phyloP scores from a whole-genome alignment of 2,329 filamentous ascomycete species.

The Ascochyta viciae-villosae region DNA sequence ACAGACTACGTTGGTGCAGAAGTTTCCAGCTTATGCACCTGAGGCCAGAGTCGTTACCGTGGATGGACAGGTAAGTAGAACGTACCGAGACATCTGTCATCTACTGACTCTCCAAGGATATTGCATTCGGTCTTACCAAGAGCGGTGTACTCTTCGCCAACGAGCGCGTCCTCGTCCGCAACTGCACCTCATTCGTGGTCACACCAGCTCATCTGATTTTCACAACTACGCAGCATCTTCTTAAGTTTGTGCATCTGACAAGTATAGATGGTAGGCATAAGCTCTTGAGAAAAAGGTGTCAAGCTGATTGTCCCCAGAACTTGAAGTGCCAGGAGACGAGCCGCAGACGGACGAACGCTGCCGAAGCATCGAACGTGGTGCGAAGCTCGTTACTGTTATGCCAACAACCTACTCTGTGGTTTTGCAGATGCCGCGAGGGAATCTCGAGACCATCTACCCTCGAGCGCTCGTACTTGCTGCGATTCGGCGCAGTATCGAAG shows the following conservation, averaged over 20 bases:
- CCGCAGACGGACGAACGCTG: conserved; percentile 92
- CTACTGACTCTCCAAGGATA: conserved; percentile 43
- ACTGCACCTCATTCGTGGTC: conserved; percentile 88
- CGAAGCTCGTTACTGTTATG: conserved; percentile 84
- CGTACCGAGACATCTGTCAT: conserved; percentile 9
- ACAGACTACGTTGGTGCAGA: conserved; percentile 26
- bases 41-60: conserved; percentile 32
- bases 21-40: conserved; percentile 36
- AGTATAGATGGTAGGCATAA: conserved; percentile 64
- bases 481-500: conserved; percentile 80
- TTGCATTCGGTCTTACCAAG: conserved; percentile 71
- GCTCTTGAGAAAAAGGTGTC: neutral
- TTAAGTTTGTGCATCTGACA: conserved; percentile 91
- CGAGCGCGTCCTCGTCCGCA: conserved; percentile 75
- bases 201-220: conserved; percentile 86
- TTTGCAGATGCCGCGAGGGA: conserved; percentile 94
- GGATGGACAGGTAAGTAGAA: conserved; percentile 34
- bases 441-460: conserved; percentile 93
- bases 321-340: conserved; percentile 85
- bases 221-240: conserved; percentile 88
- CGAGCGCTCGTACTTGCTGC: conserved; percentile 90
- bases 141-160: conserved; percentile 83
- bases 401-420: conserved; percentile 85
- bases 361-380: conserved; percentile 88
- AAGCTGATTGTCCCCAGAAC: conserved; percentile 59